These are phyloP conservation scores for Baeospora myosura DNA, from an alignment of 1,284 basidiomycete genomes.

Conservation along the genomic window DNA sequence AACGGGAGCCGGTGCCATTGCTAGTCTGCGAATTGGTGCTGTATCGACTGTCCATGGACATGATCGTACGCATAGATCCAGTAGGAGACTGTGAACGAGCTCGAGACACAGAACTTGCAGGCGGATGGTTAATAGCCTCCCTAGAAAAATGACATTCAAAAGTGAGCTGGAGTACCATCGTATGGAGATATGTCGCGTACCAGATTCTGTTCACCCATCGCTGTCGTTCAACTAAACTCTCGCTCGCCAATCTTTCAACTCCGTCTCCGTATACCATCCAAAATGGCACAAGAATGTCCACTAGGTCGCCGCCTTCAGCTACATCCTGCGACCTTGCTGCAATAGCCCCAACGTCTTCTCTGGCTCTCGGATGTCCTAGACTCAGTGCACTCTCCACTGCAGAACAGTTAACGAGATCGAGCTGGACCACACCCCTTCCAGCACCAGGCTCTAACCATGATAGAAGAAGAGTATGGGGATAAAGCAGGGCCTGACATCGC, in stretches of 20 bases:
- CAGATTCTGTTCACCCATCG: conserved; percentile 85
- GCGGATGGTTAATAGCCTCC: conserved; percentile 54
- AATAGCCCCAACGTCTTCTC: conserved; percentile 77
- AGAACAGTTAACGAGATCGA: conserved; percentile 78
- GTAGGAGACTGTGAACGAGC: conserved; percentile 53
- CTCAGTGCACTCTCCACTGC: conserved; percentile 76
- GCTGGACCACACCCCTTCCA: conserved; percentile 70
- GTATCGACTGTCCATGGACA: conserved; percentile 42
- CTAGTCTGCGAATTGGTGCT: conserved; percentile 45
- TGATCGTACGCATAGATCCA: conserved; percentile 65
- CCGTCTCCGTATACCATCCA: conserved; percentile 84
- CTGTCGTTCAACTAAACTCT: conserved; percentile 75
- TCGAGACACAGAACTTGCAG: conserved; percentile 21
- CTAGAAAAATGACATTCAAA: conserved; percentile 29
- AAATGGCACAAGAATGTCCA: conserved; percentile 78
- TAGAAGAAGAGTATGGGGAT: conserved; percentile 70
- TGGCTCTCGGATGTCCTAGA: conserved; percentile 68
- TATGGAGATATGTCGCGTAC: conserved; percentile 35
- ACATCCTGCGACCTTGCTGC: conserved; percentile 59
- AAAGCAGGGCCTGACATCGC: conserved; percentile 75
- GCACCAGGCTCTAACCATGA: conserved; percentile 78
- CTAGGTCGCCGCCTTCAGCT: conserved; percentile 39
- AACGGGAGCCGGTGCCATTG: conserved; percentile 44
- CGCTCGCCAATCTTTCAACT: conserved; percentile 75
- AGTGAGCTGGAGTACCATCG: conserved; percentile 5